Evolutionary conservation across 371 early-diverging fungal species (phyloP), one percentile per base, ranked within the genome.

Genomic region (Mucor lusitanicus): DNA sequence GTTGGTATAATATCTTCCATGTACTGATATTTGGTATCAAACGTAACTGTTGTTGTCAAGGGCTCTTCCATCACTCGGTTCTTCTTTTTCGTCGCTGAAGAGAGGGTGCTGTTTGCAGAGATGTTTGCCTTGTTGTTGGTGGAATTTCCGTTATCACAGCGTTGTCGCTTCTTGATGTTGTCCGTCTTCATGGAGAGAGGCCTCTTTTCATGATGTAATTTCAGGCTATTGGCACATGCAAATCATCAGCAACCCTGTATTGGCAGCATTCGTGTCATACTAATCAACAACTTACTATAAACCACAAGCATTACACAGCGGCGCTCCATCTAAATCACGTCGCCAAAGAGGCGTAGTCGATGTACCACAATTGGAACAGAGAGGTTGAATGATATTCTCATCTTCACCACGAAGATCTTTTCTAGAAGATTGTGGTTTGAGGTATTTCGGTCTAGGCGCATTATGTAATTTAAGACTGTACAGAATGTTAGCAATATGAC

Each of bases 241-340:
- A 35, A 3, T 35, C 35, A 39, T 12, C 32, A 53, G 6, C 5
- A n/a, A 59, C 37, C n/a, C 3, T 13, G 54, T 23, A 50, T 50
- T 33, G n/a, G 33, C 6, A 30, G 9, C 44, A 39, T 19, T 21
- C n/a, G n/a, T n/a, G n/a, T n/a, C n/a, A 3, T 25, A 23, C 5
- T 6, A 50, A 53, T 9, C n/a, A 40, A 32, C 6, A 17, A 80
- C 77, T 86, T 82, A 91, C 77, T 97, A 98, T 62, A 98, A 80
- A 12, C 97, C 97, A 72, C 98, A 98, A 8, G 98, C 97, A 76
- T 97, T 98, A 80, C 98, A 98, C 57, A 97, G 78, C 44, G 87
- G 82, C 46, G 90, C 85, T 27, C 92, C 94, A 27, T 89, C 82
- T 55, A 88, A 88, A 69, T 92, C 92, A 61, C 97, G 85, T 46